These are phyloP conservation scores for Pseudisothecium myosuroides DNA, from an alignment of 225 moss, liverwort and hornwort genomes.

Conservation along the genomic window DNA sequence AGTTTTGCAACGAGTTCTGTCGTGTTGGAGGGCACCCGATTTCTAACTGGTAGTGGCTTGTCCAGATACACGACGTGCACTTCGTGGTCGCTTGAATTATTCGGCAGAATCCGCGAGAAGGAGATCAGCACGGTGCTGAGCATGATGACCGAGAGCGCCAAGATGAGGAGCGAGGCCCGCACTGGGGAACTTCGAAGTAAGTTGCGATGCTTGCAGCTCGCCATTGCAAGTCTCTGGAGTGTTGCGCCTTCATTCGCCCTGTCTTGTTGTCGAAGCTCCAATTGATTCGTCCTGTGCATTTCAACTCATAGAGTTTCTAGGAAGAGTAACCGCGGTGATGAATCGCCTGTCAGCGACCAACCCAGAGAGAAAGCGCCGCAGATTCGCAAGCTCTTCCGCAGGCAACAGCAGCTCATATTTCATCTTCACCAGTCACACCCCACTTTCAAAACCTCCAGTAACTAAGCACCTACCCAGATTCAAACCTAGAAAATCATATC, in stretches of 20 bases:
- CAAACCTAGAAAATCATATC: background rate
- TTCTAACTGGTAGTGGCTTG: background rate
- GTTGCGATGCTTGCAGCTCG: background rate
- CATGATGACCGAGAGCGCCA: background rate
- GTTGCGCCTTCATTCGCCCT: background rate
- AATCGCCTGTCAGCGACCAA: background rate
- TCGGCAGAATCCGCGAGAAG: background rate
- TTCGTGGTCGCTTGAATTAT: background rate
- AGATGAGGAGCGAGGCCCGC: background rate
- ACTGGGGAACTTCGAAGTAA: background rate
- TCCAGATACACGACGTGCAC: background rate
- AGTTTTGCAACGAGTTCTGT: slow-evolving; percentile 16
- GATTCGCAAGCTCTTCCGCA: background rate
- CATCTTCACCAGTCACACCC: background rate
- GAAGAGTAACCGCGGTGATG: background rate
- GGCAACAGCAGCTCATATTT: background rate
- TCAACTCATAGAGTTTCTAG: background rate
- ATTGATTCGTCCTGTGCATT: background rate
- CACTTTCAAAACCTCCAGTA: background rate
- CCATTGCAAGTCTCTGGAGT: background rate
- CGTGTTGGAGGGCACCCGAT: background rate
- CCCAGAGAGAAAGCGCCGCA: background rate
- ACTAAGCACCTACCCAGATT: background rate
- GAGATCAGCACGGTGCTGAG: background rate
- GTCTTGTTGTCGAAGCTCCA: background rate